phyloP scores from a whole-genome alignment of 192 early-diverging fungal species.

The Phlyctochytrium arcticum region DNA sequence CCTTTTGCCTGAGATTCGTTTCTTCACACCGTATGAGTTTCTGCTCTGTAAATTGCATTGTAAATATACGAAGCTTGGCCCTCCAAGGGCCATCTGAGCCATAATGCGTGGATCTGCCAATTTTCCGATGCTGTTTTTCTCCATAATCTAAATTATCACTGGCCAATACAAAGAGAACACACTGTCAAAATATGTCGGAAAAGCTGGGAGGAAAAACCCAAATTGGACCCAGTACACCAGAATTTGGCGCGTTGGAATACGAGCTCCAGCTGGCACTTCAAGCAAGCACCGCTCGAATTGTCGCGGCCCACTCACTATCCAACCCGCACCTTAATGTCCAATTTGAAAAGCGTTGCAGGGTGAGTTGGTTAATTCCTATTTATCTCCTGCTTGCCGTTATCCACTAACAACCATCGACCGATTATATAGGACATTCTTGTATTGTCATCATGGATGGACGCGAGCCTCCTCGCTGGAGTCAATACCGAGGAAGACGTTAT shows the following conservation, averaged over 20 bases:
- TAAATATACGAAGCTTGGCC: too few species aligned
- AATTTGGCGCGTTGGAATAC: slow-evolving; percentile 52
- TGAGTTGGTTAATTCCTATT: too few species aligned
- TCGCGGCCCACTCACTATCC: slow-evolving; percentile 41
- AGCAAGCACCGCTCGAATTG: slow-evolving; percentile 53
- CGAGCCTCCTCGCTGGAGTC: slow-evolving; percentile 35
- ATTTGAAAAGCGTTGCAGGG: slow-evolving; percentile 53
- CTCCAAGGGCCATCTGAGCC: too few species aligned
- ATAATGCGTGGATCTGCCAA: too few species aligned
- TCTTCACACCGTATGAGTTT: too few species aligned
- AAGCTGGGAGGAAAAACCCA: slow-evolving; percentile 36
- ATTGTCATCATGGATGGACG: slow-evolving; percentile 43
- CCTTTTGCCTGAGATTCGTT: too few species aligned
- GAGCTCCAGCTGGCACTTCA: slow-evolving; percentile 50
- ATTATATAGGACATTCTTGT: slow-evolving; percentile 39
- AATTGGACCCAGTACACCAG: slow-evolving; percentile 37
- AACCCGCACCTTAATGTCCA: slow-evolving; percentile 49
- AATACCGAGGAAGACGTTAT: slow-evolving; percentile 63
- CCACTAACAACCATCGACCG: too few species aligned
- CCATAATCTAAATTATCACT: too few species aligned
- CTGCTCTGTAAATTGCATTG: too few species aligned
- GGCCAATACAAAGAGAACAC: too few species aligned
- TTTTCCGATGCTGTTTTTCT: too few species aligned
- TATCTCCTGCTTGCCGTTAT: too few species aligned
- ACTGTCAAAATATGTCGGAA: slow-evolving; percentile 5